Base-by-base conservation (phyloP, 805 yeast species). In the Myxozyma monticola region DNA sequence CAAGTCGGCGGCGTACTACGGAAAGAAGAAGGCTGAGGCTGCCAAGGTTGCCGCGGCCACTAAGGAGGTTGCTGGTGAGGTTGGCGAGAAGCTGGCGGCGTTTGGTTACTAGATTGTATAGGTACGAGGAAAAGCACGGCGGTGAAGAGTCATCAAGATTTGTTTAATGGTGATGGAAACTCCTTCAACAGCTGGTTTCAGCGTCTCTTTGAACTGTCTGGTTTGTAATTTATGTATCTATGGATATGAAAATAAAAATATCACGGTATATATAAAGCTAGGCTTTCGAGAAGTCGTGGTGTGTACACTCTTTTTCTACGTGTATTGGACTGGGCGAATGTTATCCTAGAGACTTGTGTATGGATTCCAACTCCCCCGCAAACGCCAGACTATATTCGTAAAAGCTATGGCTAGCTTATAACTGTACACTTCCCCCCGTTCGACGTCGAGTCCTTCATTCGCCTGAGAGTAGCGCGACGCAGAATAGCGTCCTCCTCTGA, bases 1-100 rank as follows among this genome's bases (percentile, higher is more conserved):
- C 75, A 89, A 85, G 83, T 84, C 96, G 69, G 96, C 96, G 72
- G 99, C 95, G 78, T 93, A 88, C 88, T 88, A 89, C 84, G 95
- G 96, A 70, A 89, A 88, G 86, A 93, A 91, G 96, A 82, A 79
- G 75, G 96, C 98, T 76, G 86, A 88, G 72, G 78, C 85, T 76
- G 88, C 88, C 86, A 91, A 91, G 85, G 78, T 86, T 68, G 77
- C 79, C 65, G 82, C 90, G 71, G 97, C 96, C 71, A 77, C 79
- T 73, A 84, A 88, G 70, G 73, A 93, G 63, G 84, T 85, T 75
- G 91, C 93, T 73, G 88, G 83, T 72, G 93, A 88, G 70, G 95
- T 81, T 72, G 83, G 96, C 69, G 78, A 88, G 80, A 81, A 90
- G 80, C 87, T 93, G 74, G 95, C 97, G 75, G 77, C 95, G 72